A percentile compares a stretch with the other conserved stretches of the same genome.
Conservation (phyloP, 371 early-diverging fungal species). For the Mortierella sp. region DNA sequence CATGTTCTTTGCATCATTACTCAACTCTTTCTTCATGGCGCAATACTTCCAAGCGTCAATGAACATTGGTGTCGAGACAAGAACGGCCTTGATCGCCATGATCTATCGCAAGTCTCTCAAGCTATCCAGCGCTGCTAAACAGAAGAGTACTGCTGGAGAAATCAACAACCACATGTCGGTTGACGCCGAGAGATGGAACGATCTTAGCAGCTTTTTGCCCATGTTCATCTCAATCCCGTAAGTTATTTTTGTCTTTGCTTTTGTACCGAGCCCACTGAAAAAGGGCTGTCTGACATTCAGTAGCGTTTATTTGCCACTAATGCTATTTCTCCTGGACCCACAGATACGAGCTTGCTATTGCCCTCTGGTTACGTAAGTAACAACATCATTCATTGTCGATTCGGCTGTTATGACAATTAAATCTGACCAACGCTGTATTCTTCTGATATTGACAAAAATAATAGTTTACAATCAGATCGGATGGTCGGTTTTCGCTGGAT, state of each 20-base stretch:
- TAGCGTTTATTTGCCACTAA: neutral
- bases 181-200: constrained; percentile 69
- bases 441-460: neutral
- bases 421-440: neutral
- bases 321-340: constrained; percentile 38
- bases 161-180: constrained; percentile 87
- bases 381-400: neutral
- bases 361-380: constrained; percentile 53
- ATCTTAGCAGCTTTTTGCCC: constrained; percentile 56
- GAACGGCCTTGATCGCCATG: constrained; percentile 64
- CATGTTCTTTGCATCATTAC: constrained; percentile 49
- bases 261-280: too few species aligned
- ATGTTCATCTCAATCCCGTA: constrained; percentile 47
- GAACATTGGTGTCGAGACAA: constrained; percentile 58
- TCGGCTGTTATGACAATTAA: too few species aligned
- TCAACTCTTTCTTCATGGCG: constrained; percentile 48
- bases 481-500: constrained; percentile 63
- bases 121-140: constrained; percentile 65
- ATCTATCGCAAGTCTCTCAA: constrained; percentile 70
- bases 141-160: constrained; percentile 70
- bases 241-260: neutral
- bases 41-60: constrained; percentile 55
- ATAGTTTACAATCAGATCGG: constrained; percentile 69
- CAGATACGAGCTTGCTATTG: constrained; percentile 61
- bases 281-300: neutral